phyloP scores from a whole-genome alignment of 352 stramenopile genomes.

The Globisporangium sylvaticum region DNA sequence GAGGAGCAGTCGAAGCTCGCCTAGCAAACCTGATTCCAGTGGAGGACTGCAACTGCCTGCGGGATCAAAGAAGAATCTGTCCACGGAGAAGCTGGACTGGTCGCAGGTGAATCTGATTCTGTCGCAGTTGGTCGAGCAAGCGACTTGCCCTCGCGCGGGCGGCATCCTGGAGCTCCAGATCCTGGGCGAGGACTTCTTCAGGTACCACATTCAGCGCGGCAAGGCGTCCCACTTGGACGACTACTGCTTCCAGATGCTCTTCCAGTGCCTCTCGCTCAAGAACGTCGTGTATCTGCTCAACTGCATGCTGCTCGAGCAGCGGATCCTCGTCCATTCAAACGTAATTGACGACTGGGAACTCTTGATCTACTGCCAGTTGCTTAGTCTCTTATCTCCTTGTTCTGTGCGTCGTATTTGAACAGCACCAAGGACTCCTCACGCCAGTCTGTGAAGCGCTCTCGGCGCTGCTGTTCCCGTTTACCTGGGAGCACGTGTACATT shows the following conservation, averaged over 20 bases:
- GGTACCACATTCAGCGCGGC: constrained; percentile 56
- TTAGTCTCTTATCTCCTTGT: not conserved
- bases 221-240: constrained; percentile 64
- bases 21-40: not conserved
- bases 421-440: constrained; percentile 69
- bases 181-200: constrained; percentile 37
- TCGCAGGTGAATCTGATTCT: constrained; percentile 19
- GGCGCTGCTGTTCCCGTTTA: constrained; percentile 80
- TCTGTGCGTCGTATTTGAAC: not conserved
- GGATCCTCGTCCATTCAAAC: constrained; percentile 76
- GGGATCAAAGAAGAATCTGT: not conserved
- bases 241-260: constrained; percentile 77
- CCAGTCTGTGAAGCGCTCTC: constrained; percentile 75
- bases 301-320: constrained; percentile 81
- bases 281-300: constrained; percentile 82
- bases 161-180: constrained; percentile 35
- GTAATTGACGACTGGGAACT: constrained; percentile 25
- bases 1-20: not conserved
- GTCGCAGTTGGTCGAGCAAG: constrained; percentile 29
- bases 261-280: constrained; percentile 75
- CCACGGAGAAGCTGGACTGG: not conserved
- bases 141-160: constrained; percentile 27
- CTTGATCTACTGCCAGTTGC: not conserved
- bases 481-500: constrained; percentile 86
- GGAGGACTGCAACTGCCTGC: not conserved